Evolutionary conservation across 192 early-diverging fungal species (phyloP).

Genomic region (Diversispora eburnea): DNA sequence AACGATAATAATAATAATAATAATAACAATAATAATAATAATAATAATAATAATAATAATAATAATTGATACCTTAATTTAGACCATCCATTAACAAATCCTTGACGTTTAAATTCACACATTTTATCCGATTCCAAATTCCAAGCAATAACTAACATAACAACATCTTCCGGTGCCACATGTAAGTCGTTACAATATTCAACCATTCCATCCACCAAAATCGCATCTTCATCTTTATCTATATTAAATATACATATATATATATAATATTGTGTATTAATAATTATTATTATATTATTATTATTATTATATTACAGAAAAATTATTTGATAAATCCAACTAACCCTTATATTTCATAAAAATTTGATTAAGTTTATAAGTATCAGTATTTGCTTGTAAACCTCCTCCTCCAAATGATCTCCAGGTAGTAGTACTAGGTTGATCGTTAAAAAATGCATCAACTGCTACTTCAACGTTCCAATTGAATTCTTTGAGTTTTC

Average conservation of each 20-base stretch:
- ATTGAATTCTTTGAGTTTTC: constrained; percentile 50
- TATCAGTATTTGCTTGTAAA: constrained; percentile 30
- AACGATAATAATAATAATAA: too few relatives aligned
- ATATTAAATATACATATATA: constrained; percentile 5
- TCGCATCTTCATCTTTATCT: constrained; percentile 61
- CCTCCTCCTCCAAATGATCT: constrained; percentile 20
- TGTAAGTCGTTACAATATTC: constrained; percentile 63
- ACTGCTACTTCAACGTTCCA: constrained; percentile 71
- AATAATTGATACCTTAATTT: constrained; percentile 44
- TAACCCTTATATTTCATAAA: constrained; percentile 77
- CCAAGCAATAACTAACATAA: constrained; percentile 67
- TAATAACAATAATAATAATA: constrained; percentile 12
- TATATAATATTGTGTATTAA: neutral
- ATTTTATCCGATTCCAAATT: constrained; percentile 66
- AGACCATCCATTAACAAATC: constrained; percentile 74
- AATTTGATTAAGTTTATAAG: constrained; percentile 48
- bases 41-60: neutral
- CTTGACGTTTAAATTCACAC: constrained; percentile 68
- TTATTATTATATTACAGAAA: neutral
- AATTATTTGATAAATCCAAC: constrained; percentile 9
- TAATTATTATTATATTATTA: neutral
- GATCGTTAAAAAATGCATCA: constrained; percentile 54
- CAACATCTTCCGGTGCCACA: constrained; percentile 70
- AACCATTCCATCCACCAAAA: constrained; percentile 71
- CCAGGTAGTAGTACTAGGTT: constrained; percentile 16